Evolutionary conservation across 257 asterid genomes (phyloP), one percentile per base, ranked within the genome.

Genomic region (Nicotiana obtusifolia): DNA sequence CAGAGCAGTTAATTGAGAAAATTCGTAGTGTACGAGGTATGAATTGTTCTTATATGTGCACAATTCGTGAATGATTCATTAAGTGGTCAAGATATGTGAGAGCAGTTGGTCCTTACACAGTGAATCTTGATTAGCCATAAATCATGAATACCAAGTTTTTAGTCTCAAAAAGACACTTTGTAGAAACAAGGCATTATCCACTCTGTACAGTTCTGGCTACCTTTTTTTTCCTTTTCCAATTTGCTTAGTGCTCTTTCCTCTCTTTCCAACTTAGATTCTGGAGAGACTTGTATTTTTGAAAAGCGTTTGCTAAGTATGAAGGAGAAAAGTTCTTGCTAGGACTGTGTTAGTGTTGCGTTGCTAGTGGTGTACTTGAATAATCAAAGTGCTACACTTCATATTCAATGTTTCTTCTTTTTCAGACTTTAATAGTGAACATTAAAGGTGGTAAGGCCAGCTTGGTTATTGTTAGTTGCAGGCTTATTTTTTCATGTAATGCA

Each of bases 1-100:
- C 98, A 53, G 99, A 94, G 86, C 88, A 89, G 81, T 91, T 95
- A 86, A 92, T 95, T 88, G 98, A 92, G 87, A 94, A 95, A 87
- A 86, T 95, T 61, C 98, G 97, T 82, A 87, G 81, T 35, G 97
- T 85, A 65, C 91, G 90, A 91, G 99, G 99, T 95, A 90, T 80
- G 77, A 71, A 80, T 82, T 53, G 67, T 37, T 44, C 65, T 64
- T 81, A 14, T 76, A 24, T 79, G 75, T 10, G 44, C 61, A 78
- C 28, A 44, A 54, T 33, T 57, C 65, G 31, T 57, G 47, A 28
- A 54, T 31, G 10, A 17, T 41, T 49, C 5, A 24, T 49, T 5
- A 14, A 15, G 17, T 26, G 47, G 80, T 49, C 44, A 24, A 49
- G 30, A 75, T 75, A 0, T 75, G 80, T 24, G 80, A 15, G 16